Evolutionary conservation across 2,329 filamentous ascomycete genomes (phyloP).

Genomic region (Ophiostoma piceae): DNA sequence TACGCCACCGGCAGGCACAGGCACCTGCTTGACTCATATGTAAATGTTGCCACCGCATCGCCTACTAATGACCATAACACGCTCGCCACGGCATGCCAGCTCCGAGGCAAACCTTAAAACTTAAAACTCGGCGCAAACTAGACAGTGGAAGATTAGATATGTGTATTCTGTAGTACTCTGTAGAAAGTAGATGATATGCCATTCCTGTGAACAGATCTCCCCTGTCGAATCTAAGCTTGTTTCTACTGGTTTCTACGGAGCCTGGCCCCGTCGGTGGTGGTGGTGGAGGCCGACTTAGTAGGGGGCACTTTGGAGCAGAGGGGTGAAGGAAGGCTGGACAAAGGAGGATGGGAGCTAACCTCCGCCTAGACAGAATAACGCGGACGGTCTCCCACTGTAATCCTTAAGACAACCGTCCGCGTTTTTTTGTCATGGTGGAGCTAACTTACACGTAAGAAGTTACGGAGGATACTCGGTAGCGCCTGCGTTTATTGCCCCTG

Average conservation of each 20-base stretch:
- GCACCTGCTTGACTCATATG: not conserved
- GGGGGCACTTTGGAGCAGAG: no score
- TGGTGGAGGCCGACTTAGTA: not conserved
- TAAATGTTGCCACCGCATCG: not conserved
- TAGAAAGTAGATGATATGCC: not conserved
- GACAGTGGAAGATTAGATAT: no score
- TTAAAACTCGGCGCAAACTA: not conserved
- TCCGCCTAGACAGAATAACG: no score
- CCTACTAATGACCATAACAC: not conserved
- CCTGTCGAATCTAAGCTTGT: slow-evolving; percentile 15
- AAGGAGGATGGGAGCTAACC: not conserved
- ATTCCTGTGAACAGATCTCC: slow-evolving; percentile 10
- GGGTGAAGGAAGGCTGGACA: no score
- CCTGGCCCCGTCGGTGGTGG: slow-evolving; percentile 12
- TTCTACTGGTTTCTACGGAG: slow-evolving; percentile 23
- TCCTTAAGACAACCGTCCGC: no score
- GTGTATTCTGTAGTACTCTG: no score
- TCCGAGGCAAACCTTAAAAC: slow-evolving; percentile 4
- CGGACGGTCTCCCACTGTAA: no score
- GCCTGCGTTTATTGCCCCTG: not conserved
- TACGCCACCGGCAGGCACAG: not conserved
- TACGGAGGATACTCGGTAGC: no score
- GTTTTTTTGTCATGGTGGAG: no score
- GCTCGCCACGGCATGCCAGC: no score
- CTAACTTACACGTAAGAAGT: no score